Evolutionary conservation across 75 land plant species (phyloP), one percentile per base, ranked within the genome.

Genomic region (Cryptomeria japonica): DNA sequence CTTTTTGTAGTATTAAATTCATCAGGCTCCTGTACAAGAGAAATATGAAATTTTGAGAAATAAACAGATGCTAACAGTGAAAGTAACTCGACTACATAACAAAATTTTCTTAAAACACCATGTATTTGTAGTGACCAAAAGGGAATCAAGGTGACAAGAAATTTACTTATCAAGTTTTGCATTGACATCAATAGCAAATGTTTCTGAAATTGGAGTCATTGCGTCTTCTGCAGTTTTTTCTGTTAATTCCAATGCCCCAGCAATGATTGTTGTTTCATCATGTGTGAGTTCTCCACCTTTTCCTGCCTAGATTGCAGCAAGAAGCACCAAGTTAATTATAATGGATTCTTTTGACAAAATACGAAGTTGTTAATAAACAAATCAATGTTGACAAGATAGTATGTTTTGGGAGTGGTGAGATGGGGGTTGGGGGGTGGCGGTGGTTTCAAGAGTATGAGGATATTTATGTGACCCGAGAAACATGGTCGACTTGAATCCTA

Each of bases 231-330:
- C 99, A 39, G 92, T 96, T 88, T 98, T 98, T 84, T 90, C 95
- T 19, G 94, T 76, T n/a, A 98, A 89, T 90, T 96, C 97, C 79
- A 98, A 92, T 58, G 99, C 99, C 72, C 99, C 99, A 86, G 99
- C 94, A 87, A 98, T 98, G 56, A 98, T 98, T 38, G 99, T 97
- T 44, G 99, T 98, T 92, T 98, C 99, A 88, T 98, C 99, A 89
- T 97, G 97, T n/a, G 99, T 97, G 78, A 98, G 87, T 84, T 98
- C 99, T 32, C 99, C 99, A 85, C 99, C 99, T 93, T 97, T 98
- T 41, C 99, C 99, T 88, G 99, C 99, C 99, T 98, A 92, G 58
- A 72, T 53, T 34, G 41, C 25, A 86, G 32, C 44, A 86, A n/a
- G 72, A 46, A 68, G 22, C 51, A 83, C 3, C 16, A 2, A 34